phyloP scores from a whole-genome alignment of 202 grass and related monocot genomes.

The Bolboschoenoplectus hybrid region DNA sequence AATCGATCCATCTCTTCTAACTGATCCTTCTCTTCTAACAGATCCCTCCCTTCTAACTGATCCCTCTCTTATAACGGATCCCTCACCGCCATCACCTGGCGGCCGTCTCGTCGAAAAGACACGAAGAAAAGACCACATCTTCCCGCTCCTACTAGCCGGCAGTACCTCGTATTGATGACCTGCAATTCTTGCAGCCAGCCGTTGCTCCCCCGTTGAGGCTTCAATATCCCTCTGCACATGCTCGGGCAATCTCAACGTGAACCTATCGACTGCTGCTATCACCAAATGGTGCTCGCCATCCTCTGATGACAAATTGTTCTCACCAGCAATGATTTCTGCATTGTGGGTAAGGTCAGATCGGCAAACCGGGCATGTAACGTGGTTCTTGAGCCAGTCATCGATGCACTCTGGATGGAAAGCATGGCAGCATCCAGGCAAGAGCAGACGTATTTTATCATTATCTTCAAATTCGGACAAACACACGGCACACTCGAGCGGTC shows the following conservation, averaged over 20 bases:
- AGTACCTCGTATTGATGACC: conserved; percentile 26
- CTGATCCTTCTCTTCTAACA: not conserved
- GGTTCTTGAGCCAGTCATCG: conserved; percentile 53
- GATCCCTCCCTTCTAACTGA: conserved; percentile 25
- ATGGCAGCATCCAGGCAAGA: conserved; percentile 51
- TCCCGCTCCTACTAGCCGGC: conserved; percentile 16
- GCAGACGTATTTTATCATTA: conserved; percentile 51
- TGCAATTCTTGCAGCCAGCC: conserved; percentile 48
- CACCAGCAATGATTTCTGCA: conserved; percentile 15
- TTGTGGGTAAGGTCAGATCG: conserved; percentile 41
- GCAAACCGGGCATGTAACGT: conserved; percentile 56
- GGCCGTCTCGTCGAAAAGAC: not conserved
- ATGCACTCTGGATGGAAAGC: conserved; percentile 61
- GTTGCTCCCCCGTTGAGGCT: conserved; percentile 49
- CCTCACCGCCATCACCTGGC: conserved; percentile 10
- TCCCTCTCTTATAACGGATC: not conserved
- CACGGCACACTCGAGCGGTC: conserved; percentile 45
- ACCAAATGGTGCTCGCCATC: conserved; percentile 17
- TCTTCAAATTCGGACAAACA: conserved; percentile 59
- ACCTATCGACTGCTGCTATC: conserved; percentile 46
- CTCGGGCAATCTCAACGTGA: conserved; percentile 78
- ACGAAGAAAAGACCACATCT: conserved; percentile 34
- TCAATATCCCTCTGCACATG: conserved; percentile 62
- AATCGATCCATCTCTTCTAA: not conserved
- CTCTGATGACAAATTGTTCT: not conserved